These are phyloP conservation scores for Nemania abortiva DNA, from an alignment of 2,329 filamentous ascomycete species.

Conservation along the genomic window DNA sequence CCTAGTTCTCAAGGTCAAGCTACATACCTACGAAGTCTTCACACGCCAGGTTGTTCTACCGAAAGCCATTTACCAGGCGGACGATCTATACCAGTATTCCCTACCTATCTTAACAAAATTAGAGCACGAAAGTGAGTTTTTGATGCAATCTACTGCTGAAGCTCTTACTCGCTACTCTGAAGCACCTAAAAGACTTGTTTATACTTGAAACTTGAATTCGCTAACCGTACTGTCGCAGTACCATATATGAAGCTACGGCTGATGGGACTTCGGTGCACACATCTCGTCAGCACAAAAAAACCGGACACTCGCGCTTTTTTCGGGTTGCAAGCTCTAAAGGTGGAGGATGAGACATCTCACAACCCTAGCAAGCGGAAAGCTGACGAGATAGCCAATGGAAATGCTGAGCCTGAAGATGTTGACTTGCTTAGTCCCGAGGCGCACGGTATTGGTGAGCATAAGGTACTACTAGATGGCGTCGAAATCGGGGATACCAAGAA, in stretches of 20 bases:
- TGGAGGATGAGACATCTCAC: conserved; percentile 40
- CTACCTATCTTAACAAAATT: conserved; percentile 87
- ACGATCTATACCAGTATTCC: conserved; percentile 85
- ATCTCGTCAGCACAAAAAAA: conserved; percentile 88
- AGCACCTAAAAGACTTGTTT: background rate
- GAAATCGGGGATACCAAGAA: conserved; percentile 48
- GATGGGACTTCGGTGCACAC: conserved; percentile 89
- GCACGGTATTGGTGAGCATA: background rate
- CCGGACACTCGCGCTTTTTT: conserved; percentile 83
- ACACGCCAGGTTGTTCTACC: conserved; percentile 84
- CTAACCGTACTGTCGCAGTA: conserved; percentile 50
- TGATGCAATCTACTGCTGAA: background rate
- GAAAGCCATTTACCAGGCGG: conserved; percentile 76
- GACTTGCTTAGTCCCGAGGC: conserved; percentile 56
- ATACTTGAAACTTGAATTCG: background rate
- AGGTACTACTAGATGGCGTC: background rate
- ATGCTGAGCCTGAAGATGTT: conserved; percentile 35
- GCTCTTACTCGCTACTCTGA: background rate
- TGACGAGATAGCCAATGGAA: conserved; percentile 63
- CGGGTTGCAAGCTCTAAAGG: conserved; percentile 64
- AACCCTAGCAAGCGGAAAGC: conserved; percentile 54
- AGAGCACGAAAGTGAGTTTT: conserved; percentile 73
- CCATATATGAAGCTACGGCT: conserved; percentile 83
- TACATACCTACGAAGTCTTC: conserved; percentile 92
- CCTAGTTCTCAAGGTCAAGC: conserved; percentile 89